Conservation (phyloP, 768 basidiomycete genomes). For the Lepiota venenata region DNA sequence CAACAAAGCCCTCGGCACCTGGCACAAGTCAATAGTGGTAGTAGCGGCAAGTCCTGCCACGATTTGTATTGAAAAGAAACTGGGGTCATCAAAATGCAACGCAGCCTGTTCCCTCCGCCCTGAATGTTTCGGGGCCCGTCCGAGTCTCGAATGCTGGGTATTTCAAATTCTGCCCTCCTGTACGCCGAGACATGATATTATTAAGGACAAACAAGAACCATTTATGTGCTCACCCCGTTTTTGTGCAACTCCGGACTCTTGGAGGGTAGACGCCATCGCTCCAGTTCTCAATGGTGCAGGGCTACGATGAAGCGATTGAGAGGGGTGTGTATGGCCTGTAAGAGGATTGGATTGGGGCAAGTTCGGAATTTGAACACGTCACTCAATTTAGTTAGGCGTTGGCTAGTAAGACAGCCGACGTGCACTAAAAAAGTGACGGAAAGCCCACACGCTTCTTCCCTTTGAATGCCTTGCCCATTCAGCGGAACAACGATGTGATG, state of each 20-base stretch:
- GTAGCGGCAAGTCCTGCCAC: constrained; percentile 14
- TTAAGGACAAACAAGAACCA: too few species aligned
- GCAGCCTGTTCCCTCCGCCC: neutral
- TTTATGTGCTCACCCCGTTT: too few species aligned
- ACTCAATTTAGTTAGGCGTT: constrained; percentile 1
- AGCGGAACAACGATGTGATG: neutral
- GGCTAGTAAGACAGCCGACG: neutral
- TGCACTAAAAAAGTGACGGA: constrained; percentile 2
- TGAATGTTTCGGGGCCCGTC: constrained; percentile 4
- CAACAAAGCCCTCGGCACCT: too few species aligned
- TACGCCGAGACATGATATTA: too few species aligned
- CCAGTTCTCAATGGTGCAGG: too few species aligned
- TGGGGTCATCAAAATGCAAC: constrained; percentile 12
- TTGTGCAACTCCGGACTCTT: too few species aligned
- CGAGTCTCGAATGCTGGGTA: neutral
- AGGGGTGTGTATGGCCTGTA: neutral
- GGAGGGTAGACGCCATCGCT: too few species aligned
- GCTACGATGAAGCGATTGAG: too few species aligned
- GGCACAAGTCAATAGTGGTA: constrained; percentile 13
- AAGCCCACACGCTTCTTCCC: neutral
- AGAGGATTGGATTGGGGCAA: neutral
- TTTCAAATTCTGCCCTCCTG: neutral
- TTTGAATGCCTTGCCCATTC: neutral
- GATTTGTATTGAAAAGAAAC: neutral
- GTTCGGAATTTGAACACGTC: constrained; percentile 1